Conservation (phyloP, 73 alveolate species). For the Paramecium sonneborni region DNA sequence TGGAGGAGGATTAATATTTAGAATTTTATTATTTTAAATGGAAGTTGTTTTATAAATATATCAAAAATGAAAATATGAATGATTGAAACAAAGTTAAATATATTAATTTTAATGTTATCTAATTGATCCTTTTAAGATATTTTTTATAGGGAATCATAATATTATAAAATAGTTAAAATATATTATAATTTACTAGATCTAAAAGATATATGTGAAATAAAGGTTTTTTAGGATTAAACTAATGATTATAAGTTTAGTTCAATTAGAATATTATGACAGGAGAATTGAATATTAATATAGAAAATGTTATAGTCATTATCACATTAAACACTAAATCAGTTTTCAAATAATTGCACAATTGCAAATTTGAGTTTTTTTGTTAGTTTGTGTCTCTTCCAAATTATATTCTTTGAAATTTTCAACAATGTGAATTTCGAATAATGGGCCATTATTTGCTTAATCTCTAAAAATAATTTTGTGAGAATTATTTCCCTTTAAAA, state of each 20-base stretch:
- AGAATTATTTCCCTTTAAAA: neutral
- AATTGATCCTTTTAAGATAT: no score
- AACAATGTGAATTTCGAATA: neutral
- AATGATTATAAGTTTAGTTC: neutral
- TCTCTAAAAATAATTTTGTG: conserved; percentile 37
- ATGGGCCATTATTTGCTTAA: conserved; percentile 14
- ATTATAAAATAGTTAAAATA: no score
- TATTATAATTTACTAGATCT: no score
- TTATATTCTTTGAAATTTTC: conserved; percentile 33
- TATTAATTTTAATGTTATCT: no score
- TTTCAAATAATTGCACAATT: neutral
- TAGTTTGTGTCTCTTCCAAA: neutral
- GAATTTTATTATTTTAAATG: no score
- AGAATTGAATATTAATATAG: neutral
- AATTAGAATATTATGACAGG: neutral
- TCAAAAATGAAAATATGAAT: no score
- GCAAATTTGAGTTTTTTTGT: neutral
- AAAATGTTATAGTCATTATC: neutral
- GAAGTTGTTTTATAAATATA: no score
- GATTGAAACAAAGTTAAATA: no score
- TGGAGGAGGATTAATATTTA: no score
- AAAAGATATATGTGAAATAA: no score
- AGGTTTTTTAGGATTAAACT: neutral
- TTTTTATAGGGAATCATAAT: no score
- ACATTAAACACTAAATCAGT: neutral